Evolutionary conservation across 1,284 basidiomycete species (phyloP).

Genomic region (Tilletia caries): DNA sequence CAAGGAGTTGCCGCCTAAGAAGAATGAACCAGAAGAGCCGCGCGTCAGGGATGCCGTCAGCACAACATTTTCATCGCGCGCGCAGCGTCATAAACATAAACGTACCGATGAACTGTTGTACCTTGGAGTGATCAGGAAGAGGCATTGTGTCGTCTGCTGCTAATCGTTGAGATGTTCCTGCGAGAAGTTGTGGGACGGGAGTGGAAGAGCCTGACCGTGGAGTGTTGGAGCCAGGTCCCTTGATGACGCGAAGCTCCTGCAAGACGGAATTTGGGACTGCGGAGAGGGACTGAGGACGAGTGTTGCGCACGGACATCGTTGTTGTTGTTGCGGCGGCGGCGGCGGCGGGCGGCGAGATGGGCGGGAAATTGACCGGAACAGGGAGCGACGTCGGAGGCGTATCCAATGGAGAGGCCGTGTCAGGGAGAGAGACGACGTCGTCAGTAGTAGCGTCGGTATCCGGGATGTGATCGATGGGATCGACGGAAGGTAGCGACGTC

Average conservation of each 20-base stretch:
- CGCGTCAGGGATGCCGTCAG: background rate
- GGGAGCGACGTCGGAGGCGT: background rate
- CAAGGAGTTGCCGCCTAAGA: slow-evolving; percentile 76
- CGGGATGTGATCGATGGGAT: background rate
- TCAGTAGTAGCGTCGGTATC: background rate
- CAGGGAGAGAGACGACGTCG: background rate
- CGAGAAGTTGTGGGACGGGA: background rate
- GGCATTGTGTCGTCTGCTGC: slow-evolving; percentile 25
- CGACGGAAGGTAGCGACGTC: background rate
- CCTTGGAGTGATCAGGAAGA: slow-evolving; percentile 42
- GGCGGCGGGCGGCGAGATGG: background rate
- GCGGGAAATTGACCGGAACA: background rate
- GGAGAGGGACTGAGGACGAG: background rate
- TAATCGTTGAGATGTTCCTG: slow-evolving; percentile 5
- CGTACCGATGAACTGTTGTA: slow-evolving; percentile 49
- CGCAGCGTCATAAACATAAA: background rate
- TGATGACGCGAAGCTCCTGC: slow-evolving; percentile 10
- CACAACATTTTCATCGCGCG: background rate
- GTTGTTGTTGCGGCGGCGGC: background rate
- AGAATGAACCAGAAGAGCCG: background rate
- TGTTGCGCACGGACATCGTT: background rate
- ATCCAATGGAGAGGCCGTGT: background rate
- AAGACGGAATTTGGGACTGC: background rate
- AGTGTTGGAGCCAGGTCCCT: background rate
- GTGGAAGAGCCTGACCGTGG: slow-evolving; percentile 5